Base-by-base conservation (phyloP, 768 basidiomycete genomes). In the Pleurotus salmoneostramineus region DNA sequence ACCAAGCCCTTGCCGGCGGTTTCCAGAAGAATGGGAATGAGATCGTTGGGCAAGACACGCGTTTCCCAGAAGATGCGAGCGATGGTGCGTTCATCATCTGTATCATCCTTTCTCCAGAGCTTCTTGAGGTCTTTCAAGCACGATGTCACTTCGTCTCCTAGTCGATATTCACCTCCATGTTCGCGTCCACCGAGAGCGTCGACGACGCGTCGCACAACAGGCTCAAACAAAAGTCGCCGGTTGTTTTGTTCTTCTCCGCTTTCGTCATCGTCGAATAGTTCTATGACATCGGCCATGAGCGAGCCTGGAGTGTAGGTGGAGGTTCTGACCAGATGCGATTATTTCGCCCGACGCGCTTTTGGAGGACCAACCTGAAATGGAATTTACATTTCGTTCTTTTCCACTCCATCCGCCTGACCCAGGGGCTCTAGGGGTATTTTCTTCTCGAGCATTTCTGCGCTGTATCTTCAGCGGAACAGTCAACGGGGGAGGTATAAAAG, bases 21-120 rank as follows among this genome's bases (percentile, higher is more conserved):
- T 59, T 81, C 81, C 50, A 91, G 77, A 10, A 98, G 77, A 56
- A 98, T 89, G 14, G 93, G 89, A 15, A 98, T 73, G 50, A 98
- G 77, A 71, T 98, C 96, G 62, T 93, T 95, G 6, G 85, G 80
- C 14, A 98, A 75, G 31, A 95, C 83, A 14, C 92, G 85, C n/a
- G 89, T 84, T 61, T 91, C 87, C 83, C 88, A 92, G 69, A 98
- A 90, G 58, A 98, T 89, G 44, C 95, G 86, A 3, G 96, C 94
- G 1, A 98, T 90, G 0, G 95, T 98, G 14, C 97, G 84, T 68
- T 95, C 95, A 68, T 98, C 96, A 71, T 99, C 97, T 0, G 88
- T 88, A 66, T 98, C 97, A 71, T 99, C 97, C 70, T 93, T 90
- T 52, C 95, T 75, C 97, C 96, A 98, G 50, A 96, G 81, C 64